These are phyloP conservation scores for Debaryomyces prosopidis DNA, from an alignment of 805 yeast genomes.

Conservation along the genomic window DNA sequence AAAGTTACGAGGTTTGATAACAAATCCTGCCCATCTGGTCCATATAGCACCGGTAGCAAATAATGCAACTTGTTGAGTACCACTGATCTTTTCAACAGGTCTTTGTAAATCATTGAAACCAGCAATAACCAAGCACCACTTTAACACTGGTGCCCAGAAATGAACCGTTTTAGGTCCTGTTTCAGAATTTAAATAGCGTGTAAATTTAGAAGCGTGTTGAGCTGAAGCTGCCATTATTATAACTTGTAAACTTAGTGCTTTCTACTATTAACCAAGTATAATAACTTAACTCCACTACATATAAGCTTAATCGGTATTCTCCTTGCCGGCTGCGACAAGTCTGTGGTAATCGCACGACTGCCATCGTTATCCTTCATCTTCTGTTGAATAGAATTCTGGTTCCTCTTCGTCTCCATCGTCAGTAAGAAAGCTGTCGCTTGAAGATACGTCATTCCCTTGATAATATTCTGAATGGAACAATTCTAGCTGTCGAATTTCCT, in stretches of 20 bases:
- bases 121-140: conserved; percentile 91
- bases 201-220: conserved; percentile 53
- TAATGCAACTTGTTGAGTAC: conserved; percentile 84
- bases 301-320: too few species aligned
- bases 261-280: too few species aligned
- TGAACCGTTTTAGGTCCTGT: conserved; percentile 98
- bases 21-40: conserved; percentile 96
- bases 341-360: not conserved
- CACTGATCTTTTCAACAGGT: conserved; percentile 90
- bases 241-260: not conserved
- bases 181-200: conserved; percentile 74
- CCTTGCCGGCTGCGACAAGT: too few species aligned
- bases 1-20: conserved; percentile 83
- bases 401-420: not conserved
- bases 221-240: conserved; percentile 28
- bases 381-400: not conserved
- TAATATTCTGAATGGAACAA: not conserved
- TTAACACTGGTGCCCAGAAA: conserved; percentile 74
- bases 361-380: conserved; percentile 2
- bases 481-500: conserved; percentile 1
- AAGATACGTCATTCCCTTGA: not conserved
- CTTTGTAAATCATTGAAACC: conserved; percentile 84
- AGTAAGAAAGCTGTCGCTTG: not conserved
- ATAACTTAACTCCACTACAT: too few species aligned
- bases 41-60: conserved; percentile 92